Conservation (phyloP, 805 yeast genomes). For the Pachysolen tannophilus region DNA sequence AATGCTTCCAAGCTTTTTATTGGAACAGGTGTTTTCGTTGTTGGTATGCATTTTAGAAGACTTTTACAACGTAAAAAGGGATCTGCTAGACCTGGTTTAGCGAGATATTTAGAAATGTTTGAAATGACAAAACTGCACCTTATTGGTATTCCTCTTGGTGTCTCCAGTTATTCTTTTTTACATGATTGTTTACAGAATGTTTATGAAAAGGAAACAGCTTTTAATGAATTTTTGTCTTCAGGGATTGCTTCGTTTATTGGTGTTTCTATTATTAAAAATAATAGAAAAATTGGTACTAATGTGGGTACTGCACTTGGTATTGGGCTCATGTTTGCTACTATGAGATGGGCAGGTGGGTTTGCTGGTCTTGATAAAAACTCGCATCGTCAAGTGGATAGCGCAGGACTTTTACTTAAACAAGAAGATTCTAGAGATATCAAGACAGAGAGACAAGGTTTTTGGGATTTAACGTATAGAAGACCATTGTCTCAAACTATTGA, state of each 20-base stretch:
- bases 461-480: conserved; percentile 76
- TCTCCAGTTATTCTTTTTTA: conserved; percentile 23
- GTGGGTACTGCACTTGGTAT: conserved; percentile 38
- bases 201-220: conserved; percentile 20
- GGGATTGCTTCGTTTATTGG: conserved; percentile 11
- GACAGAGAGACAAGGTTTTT: conserved; percentile 49
- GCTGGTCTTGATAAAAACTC: conserved; percentile 39
- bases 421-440: conserved; percentile 13
- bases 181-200: conserved; percentile 23
- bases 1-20: conserved; percentile 19
- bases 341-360: conserved; percentile 49
- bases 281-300: conserved; percentile 28
- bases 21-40: conserved; percentile 23
- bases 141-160: conserved; percentile 24
- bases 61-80: conserved; percentile 26
- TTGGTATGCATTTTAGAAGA: conserved; percentile 29
- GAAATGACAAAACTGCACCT: conserved; percentile 22
- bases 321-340: conserved; percentile 36
- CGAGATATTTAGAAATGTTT: conserved; percentile 23
- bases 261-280: conserved; percentile 17
- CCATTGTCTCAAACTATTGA: conserved; percentile 76
- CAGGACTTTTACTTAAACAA: conserved; percentile 32
- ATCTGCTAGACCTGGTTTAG: conserved; percentile 28
- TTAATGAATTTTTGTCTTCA: conserved; percentile 21
- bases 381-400: conserved; percentile 30